Base-by-base conservation (phyloP, 805 yeast species). In the Kregervanrija fluxuum region DNA sequence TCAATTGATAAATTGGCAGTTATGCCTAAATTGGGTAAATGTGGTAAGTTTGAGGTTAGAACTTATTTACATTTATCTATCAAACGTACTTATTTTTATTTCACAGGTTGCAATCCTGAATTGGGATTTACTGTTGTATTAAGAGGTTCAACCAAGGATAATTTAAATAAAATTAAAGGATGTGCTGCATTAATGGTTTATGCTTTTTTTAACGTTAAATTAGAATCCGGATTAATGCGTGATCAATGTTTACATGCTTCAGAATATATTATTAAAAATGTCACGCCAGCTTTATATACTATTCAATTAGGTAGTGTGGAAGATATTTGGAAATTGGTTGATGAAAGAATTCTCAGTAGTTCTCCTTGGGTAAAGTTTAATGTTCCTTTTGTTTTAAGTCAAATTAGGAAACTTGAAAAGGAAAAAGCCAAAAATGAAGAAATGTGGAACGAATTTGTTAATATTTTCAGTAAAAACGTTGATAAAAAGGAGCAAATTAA, bases 341-440 rank as follows among this genome's bases (percentile, higher is more conserved):
- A 69, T 13, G 66, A 67, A n/a, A 66, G 87, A 48, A 66, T 79
- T 4, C 64, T 91, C 28, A 86, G 95, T 3, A 75, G 87, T 0
- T 90, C 98, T 2, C 97, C 99, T 0, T 77, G 89, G 42, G 90
- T 90, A 0, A 69, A 74, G 14, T 85, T 85, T 55, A 78, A 81
- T 0, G 65, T 78, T 3, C 99, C 99, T 12, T 48, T 43, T 45
- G 50, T 49, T 8, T 42, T 57, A 39, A 45, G 11, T 32, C 59
- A 46, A 41, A 49, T 50, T 40, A 51, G 51, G 16, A 43, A 37
- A 5, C 53, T 61, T 39, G 57, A 62, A 32, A 53, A 54, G 0
- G 48, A 55, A 8, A 44, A 64, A 1, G 62, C 60, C 15, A 61
- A 64, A 8, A 56, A 56, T 40, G 57, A 67, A 3, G 54, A 60